These are phyloP conservation scores for Paramecium primaurelia DNA, from an alignment of 73 alveolate species.

Conservation along the genomic window DNA sequence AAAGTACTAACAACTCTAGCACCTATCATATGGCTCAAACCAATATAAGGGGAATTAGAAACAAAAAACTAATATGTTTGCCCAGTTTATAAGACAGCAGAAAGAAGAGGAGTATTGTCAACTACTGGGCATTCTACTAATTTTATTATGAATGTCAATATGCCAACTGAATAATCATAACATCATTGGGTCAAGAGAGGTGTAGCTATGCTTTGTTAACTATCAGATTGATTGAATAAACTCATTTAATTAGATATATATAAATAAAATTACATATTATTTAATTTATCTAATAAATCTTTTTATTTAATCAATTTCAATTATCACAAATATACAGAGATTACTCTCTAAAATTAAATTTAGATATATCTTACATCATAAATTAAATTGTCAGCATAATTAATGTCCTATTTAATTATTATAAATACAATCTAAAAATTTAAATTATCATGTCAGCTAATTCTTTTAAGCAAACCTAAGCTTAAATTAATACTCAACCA, in stretches of 20 bases:
- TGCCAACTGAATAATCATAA: slow-evolving; percentile 65
- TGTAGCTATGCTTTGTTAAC: slow-evolving; percentile 82
- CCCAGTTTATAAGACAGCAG: slow-evolving; percentile 71
- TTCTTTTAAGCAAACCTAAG: background rate
- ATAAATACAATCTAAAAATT: background rate
- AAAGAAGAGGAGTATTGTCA: slow-evolving; percentile 30
- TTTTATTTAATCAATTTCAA: background rate
- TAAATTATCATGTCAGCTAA: background rate
- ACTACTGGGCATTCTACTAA: slow-evolving; percentile 99
- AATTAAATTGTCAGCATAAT: background rate
- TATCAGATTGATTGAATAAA: slow-evolving; percentile 5
- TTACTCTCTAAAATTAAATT: background rate
- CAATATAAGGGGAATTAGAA: slow-evolving; percentile 62
- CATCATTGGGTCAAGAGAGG: slow-evolving; percentile 96
- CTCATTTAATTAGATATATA: background rate
- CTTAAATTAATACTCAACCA: background rate
- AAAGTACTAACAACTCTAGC: slow-evolving; percentile 71
- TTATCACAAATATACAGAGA: background rate
- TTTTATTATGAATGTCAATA: slow-evolving; percentile 76
- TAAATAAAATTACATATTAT: background rate
- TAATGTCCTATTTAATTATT: background rate
- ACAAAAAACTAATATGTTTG: slow-evolving; percentile 7
- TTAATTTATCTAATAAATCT: background rate
- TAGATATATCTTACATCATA: background rate
- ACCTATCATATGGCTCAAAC: slow-evolving; percentile 87